Base-by-base conservation (phyloP, 345 rosid species). In the Eutrema heterophyllum region DNA sequence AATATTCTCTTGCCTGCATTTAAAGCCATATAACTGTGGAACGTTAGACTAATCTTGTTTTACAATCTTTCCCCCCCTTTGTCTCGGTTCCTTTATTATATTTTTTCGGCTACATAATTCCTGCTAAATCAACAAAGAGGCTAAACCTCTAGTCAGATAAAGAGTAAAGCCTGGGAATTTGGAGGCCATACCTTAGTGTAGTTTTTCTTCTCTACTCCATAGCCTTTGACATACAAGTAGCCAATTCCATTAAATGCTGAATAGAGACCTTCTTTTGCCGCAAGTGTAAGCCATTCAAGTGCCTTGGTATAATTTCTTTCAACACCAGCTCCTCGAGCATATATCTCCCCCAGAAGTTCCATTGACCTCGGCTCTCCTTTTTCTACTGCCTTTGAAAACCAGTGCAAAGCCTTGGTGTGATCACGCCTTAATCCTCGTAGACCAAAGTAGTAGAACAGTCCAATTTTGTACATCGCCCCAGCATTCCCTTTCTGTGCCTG, bases 401-500 rank as follows among this genome's bases (percentile, higher is more conserved):
- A 96, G 14, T 60, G 54, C 86, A 96, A 74, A 40, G 99, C 99
- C 85, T 92, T 96, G 44, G 72, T 43, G 73, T 89, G 94, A 67
- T 96, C 97, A 60, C 98, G 94, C 70, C 96, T 84, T 72, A 96
- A 80, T 11, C 97, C 99, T 84, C 99, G 89, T 86, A 96, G 80
- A 11, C 99, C 98, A 70, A 96, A 96, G 80, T 92, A 92, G 76
- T 96, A 88, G 78, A 96, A 92, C 44, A 88, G 68, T 16, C 99
- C 99, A 48, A 92, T 84, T 71, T 80, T 96, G 81, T 90, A 87
- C 99, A 96, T 92, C 0, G 98, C 98, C 2, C 21, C 82, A 38
- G 93, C 87, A 86, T 90, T 92, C 48, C 98, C 99, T 81, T 92
- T 96, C 78, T 89, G 97, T 18, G 99, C 99, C 79, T 92, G 97